Evolutionary conservation across 805 yeast species (phyloP).

Genomic region (Teunomyces tritomae): DNA sequence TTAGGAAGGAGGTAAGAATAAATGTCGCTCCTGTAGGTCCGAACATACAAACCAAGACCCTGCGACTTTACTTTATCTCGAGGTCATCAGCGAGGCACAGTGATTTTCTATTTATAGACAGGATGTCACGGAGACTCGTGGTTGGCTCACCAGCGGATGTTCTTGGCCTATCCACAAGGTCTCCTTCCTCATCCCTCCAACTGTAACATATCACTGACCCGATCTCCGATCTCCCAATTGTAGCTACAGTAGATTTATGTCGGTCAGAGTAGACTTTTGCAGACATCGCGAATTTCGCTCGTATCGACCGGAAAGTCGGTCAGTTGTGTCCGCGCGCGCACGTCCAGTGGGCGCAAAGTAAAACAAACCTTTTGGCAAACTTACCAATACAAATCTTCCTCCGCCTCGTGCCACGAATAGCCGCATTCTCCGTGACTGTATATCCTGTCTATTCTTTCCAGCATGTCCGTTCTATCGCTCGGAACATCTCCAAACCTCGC

Average conservation of each 20-base stretch:
- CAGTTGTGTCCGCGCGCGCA: not conserved
- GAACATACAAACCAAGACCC: not conserved
- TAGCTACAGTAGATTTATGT: no score
- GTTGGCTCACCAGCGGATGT: no score
- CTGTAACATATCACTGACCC: no score
- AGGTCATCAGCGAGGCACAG: not conserved
- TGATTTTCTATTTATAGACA: not conserved
- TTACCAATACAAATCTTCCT: not conserved
- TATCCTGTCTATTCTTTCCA: not conserved
- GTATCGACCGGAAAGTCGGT: not conserved
- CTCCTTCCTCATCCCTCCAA: no score
- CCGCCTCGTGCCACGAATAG: not conserved
- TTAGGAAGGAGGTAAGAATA: not conserved
- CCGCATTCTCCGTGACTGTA: not conserved
- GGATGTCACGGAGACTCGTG: no score
- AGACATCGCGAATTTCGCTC: not conserved
- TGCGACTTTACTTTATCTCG: not conserved
- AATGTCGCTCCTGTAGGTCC: not conserved
- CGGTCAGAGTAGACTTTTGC: not conserved
- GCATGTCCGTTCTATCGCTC: constrained; percentile 5
- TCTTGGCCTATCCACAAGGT: no score
- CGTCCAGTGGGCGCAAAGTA: not conserved
- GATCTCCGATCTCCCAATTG: no score
- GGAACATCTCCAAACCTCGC: constrained; percentile 59
- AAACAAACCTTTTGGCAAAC: not conserved